phyloP scores from a whole-genome alignment of 192 early-diverging fungal genomes.

The Umbelopsis vinacea region DNA sequence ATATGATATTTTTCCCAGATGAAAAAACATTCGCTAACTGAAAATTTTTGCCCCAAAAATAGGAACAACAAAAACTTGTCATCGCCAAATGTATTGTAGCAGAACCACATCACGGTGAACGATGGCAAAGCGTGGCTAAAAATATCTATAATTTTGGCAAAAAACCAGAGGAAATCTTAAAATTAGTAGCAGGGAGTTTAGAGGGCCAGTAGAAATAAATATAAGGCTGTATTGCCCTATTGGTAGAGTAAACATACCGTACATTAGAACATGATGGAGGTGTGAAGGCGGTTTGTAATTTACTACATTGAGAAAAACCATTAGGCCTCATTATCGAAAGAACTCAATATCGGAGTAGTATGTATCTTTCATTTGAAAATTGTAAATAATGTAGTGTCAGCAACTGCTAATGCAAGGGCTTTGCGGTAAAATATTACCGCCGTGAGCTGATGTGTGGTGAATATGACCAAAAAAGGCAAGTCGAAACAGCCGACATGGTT shows the following conservation, averaged over 20 bases:
- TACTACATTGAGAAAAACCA: too few relatives aligned
- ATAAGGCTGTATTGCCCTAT: too few relatives aligned
- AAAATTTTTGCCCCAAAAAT: neutral
- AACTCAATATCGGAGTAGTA: neutral
- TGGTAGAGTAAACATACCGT: too few relatives aligned
- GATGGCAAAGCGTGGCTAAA: conserved; percentile 86
- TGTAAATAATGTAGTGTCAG: neutral
- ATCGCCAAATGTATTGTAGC: conserved; percentile 72
- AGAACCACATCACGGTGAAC: conserved; percentile 89
- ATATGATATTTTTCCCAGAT: neutral
- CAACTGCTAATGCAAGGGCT: neutral
- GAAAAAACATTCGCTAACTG: neutral
- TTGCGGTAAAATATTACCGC: neutral
- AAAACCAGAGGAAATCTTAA: conserved; percentile 62
- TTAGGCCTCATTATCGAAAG: too few relatives aligned
- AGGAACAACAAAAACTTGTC: conserved; percentile 55
- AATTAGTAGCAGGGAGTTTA: conserved; percentile 43
- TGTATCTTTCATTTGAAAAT: neutral
- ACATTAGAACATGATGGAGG: too few relatives aligned
- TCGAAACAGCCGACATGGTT: neutral
- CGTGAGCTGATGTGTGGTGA: conserved; percentile 7
- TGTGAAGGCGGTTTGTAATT: too few relatives aligned
- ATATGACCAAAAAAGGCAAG: conserved; percentile 7
- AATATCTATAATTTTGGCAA: conserved; percentile 72
- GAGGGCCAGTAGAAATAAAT: conserved; percentile 9